Percentiles rank a stretch among this genome's conserved stretches.
Conservation (phyloP, 2,329 filamentous ascomycete species). For the Paecilomyces dactylethromorphus region DNA sequence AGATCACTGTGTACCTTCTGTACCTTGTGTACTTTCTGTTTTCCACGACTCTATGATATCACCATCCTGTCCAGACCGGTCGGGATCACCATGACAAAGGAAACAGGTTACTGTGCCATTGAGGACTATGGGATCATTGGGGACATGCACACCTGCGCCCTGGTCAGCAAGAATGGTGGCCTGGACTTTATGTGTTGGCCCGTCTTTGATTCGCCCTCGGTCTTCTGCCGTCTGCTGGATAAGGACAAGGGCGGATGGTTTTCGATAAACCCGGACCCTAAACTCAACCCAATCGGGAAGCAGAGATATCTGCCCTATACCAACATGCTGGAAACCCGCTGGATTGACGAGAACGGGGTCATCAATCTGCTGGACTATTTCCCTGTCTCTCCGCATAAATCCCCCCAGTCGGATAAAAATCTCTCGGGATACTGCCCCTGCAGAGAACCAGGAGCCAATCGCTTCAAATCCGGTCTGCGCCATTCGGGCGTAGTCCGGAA, state of each 20-base stretch:
- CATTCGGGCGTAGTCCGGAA: conserved; percentile 54
- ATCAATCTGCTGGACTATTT: conserved; percentile 71
- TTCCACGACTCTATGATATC: conserved; percentile 1
- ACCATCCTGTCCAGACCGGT: neutral
- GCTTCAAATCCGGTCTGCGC: conserved; percentile 42
- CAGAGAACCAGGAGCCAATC: conserved; percentile 37
- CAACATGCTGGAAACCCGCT: conserved; percentile 71
- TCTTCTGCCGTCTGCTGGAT: conserved; percentile 69
- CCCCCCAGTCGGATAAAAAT: conserved; percentile 25
- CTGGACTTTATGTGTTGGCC: conserved; percentile 79
- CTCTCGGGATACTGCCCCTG: conserved; percentile 29
- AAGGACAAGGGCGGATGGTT: conserved; percentile 70
- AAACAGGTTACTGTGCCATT: conserved; percentile 38
- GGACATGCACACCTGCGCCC: conserved; percentile 71
- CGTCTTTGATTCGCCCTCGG: conserved; percentile 68
- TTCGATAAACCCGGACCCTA: conserved; percentile 51
- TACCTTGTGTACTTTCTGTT: too few species aligned
- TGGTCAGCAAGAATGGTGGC: conserved; percentile 68
- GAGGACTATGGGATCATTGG: conserved; percentile 76
- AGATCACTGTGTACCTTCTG: neutral
- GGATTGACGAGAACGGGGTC: conserved; percentile 68
- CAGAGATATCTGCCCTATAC: conserved; percentile 71
- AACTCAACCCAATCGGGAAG: conserved; percentile 57
- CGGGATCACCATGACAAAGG: neutral
- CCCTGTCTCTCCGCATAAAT: conserved; percentile 58